phyloP scores from a whole-genome alignment of 164 flowering plant genomes.

The Magnolia sinica region DNA sequence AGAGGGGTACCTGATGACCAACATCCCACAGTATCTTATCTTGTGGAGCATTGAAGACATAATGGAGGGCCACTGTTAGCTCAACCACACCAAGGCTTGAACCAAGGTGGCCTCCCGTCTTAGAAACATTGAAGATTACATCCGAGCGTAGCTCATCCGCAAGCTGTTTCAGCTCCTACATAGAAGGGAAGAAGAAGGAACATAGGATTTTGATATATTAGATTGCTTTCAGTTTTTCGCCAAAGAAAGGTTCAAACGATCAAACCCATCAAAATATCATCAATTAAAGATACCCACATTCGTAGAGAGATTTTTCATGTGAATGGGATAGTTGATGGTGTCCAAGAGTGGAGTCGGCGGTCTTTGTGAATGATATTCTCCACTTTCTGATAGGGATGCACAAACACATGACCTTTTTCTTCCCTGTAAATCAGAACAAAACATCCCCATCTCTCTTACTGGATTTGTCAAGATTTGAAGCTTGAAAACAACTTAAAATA shows the following conservation, averaged over 20 bases:
- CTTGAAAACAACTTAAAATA: conserved; percentile 8
- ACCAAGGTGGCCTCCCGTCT: conserved; percentile 95
- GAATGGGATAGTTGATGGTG: conserved; percentile 93
- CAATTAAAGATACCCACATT: conserved; percentile 42
- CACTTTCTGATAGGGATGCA: conserved; percentile 73
- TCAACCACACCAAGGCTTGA: conserved; percentile 97
- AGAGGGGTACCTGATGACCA: conserved; percentile 80
- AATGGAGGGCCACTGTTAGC: conserved; percentile 96
- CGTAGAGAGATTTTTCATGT: conserved; percentile 90
- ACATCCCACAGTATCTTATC: conserved; percentile 92
- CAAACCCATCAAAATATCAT: background rate
- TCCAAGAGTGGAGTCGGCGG: conserved; percentile 96
- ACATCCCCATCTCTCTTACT: conserved; percentile 24
- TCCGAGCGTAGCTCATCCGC: conserved; percentile 87
- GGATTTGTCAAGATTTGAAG: background rate
- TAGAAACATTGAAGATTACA: conserved; percentile 84
- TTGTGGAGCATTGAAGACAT: conserved; percentile 80
- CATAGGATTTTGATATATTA: too few relatives aligned
- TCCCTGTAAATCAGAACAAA: conserved; percentile 41
- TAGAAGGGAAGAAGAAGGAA: background rate
- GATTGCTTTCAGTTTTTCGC: background rate
- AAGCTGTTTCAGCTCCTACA: conserved; percentile 86
- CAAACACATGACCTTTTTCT: conserved; percentile 50
- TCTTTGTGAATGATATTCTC: conserved; percentile 70
- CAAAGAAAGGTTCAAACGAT: background rate